Base-by-base conservation (phyloP, 1,284 basidiomycete genomes). In the Irpex lacteus region DNA sequence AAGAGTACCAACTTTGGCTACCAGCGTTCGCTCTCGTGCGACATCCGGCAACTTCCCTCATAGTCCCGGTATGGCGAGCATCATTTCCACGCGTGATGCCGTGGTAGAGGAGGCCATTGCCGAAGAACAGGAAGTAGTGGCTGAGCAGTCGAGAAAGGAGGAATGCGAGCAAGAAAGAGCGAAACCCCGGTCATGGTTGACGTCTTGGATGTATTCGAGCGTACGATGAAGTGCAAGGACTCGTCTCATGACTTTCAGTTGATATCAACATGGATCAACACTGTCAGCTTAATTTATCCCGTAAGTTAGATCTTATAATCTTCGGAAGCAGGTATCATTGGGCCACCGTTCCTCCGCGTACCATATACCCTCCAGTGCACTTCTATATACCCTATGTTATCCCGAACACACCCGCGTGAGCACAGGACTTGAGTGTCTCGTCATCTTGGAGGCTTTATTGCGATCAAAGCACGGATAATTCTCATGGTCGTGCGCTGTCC, bases 61-160 rank as follows among this genome's bases (percentile, higher is more conserved):
- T 54, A 54, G 61, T 65, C 58, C 60, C 47, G 54, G 65, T 50
- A 47, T 60, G 32, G 66, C 64, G 8, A 73, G 71, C 61, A 59
- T 72, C 58, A 70, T 78, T 13, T 81, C 86, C 26, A 79, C 85
- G 2, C 82, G 83, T 21, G 81, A 86, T 65, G 89, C 87, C 9
- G 86, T 91, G 52, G 78, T 83, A 59, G 81, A 82, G 54, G 88
- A 90, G 69, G 84, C 88, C 37, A 78, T 90, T 60, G 86, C 83
- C 40, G 89, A 91, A 72, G 89, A 90, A 72, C 78, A 81, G 61
- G 78, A 82, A 36, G 87, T 82, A 3, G 75, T 83, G n/a, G 79
- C 79, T 47, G 79, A 84, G 66, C 79, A 84, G 55, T 69, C 85
- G 60, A 78, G 83, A 66, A 80, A 81, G 62, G 87, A 89, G 71